A percentile compares a stretch with the other conserved stretches of the same genome.
Evolutionary conservation across 768 basidiomycete species (phyloP).

Genomic region (Amanita pseudoporphyria): DNA sequence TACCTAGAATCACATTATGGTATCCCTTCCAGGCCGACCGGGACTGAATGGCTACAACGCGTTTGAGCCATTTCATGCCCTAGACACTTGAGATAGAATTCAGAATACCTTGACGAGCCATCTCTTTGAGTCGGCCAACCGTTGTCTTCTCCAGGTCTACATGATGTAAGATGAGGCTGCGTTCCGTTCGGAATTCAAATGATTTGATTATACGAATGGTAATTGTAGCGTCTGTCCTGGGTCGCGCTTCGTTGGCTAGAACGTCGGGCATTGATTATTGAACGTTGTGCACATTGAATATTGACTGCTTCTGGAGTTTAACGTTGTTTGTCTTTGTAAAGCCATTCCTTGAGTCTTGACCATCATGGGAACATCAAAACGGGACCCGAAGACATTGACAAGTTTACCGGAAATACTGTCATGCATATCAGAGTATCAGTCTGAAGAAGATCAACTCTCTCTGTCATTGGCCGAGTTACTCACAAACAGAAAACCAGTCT

Average conservation of each 20-base stretch:
- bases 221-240: conserved; percentile 70
- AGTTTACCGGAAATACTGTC: conserved; percentile 62
- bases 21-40: conserved; percentile 87
- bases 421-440: conserved; percentile 65
- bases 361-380: not conserved
- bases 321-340: too few species aligned
- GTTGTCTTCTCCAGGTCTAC: conserved; percentile 75
- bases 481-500: conserved; percentile 56
- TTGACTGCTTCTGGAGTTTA: too few species aligned
- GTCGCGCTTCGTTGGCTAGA: conserved; percentile 56
- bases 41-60: conserved; percentile 53
- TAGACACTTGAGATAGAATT: not conserved
- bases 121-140: conserved; percentile 68
- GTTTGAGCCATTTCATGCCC: not conserved
- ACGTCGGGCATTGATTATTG: conserved; percentile 28
- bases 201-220: conserved; percentile 94
- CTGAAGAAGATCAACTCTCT: conserved; percentile 14
- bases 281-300: too few species aligned
- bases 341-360: too few species aligned
- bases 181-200: conserved; percentile 86
- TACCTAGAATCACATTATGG: conserved; percentile 62
- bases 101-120: conserved; percentile 49
- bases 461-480: conserved; percentile 58
- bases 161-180: conserved; percentile 74
- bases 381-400: conserved; percentile 37